Conservation (phyloP, 306 rosid genomes). For the Hippophae tibetana region DNA sequence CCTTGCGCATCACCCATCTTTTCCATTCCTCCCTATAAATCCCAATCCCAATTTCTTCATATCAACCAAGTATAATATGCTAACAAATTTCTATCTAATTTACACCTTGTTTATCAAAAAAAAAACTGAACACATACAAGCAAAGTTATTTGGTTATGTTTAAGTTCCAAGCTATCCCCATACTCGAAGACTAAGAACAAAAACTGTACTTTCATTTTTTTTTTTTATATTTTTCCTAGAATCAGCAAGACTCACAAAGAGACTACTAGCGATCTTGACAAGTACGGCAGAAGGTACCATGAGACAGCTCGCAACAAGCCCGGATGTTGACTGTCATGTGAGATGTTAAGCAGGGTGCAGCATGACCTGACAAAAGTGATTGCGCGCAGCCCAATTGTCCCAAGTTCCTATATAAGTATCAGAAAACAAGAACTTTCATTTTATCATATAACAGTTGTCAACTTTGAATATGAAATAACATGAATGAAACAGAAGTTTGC, state of each 20-base stretch:
- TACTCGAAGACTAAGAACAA: constrained; percentile 6
- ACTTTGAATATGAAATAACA: too few species aligned
- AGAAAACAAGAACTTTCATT: neutral
- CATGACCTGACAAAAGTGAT: constrained; percentile 58
- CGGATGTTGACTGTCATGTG: constrained; percentile 45
- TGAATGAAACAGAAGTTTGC: too few species aligned
- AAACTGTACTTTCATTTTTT: constrained; percentile 14
- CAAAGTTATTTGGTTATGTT: neutral
- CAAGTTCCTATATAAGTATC: constrained; percentile 39
- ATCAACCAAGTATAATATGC: constrained; percentile 44
- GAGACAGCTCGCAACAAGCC: constrained; percentile 79
- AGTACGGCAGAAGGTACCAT: constrained; percentile 97
- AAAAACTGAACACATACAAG: constrained; percentile 12
- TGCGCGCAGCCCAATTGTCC: constrained; percentile 74
- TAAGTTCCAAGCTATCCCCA: constrained; percentile 1
- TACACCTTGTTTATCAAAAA: constrained; percentile 20
- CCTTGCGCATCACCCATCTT: constrained; percentile 76
- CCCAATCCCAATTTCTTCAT: constrained; percentile 57
- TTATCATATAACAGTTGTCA: neutral
- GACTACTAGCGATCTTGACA: constrained; percentile 98
- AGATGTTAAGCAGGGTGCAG: constrained; percentile 46
- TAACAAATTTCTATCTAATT: constrained; percentile 35
- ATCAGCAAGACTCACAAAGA: constrained; percentile 95
- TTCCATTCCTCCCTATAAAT: constrained; percentile 84
- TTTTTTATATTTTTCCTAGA: constrained; percentile 36